Percentiles rank a stretch among this genome's conserved stretches.
Conservation (phyloP, 441 rosid species). For the Eutrema salsugineum region DNA sequence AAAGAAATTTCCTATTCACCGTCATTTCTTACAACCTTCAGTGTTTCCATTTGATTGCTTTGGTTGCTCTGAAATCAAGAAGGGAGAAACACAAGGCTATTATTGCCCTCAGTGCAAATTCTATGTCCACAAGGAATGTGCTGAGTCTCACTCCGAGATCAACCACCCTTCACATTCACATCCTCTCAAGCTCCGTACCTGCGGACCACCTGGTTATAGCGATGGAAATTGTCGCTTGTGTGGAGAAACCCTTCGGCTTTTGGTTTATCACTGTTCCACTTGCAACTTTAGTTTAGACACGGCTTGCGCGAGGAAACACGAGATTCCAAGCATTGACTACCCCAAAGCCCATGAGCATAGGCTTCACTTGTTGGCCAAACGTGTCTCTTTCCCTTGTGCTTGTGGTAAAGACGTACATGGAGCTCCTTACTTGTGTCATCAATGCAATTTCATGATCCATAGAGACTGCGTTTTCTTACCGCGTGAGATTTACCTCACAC, state of each 20-base stretch:
- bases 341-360: constrained; percentile 15
- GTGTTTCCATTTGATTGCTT: background rate
- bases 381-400: constrained; percentile 18
- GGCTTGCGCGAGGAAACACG: constrained; percentile 9
- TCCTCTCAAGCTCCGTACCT: constrained; percentile 11
- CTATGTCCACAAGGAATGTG: constrained; percentile 20
- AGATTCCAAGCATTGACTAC: constrained; percentile 8
- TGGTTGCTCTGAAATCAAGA: constrained; percentile 14
- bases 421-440: constrained; percentile 41
- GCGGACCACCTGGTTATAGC: background rate
- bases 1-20: background rate
- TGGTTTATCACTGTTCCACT: constrained; percentile 9
- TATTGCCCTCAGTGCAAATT: constrained; percentile 2
- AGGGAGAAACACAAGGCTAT: background rate
- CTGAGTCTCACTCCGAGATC: constrained; percentile 14
- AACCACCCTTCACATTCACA: constrained; percentile 21
- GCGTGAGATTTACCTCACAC: background rate
- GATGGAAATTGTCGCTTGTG: constrained; percentile 8
- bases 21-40: background rate
- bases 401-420: constrained; percentile 41
- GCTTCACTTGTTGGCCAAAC: constrained; percentile 7
- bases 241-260: background rate
- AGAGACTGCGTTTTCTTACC: constrained; percentile 13
- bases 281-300: constrained; percentile 14
- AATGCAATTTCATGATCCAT: constrained; percentile 20